A percentile compares a stretch with the other conserved stretches of the same genome.
phyloP scores from a whole-genome alignment of 1,284 basidiomycete genomes.

The Sphaerobolus stellatus region DNA sequence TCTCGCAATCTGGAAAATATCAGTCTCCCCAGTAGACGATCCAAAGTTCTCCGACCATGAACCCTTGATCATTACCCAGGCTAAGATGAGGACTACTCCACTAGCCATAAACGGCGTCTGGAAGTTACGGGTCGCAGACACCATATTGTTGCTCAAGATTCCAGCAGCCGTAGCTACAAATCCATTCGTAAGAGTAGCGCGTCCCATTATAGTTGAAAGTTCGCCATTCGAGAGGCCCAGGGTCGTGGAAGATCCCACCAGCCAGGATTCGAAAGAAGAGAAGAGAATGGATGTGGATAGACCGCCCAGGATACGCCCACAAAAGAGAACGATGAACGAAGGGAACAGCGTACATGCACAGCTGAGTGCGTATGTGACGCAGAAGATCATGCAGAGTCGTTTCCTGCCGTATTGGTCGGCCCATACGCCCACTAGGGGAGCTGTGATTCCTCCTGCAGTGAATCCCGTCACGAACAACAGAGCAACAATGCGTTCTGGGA shows the following conservation, averaged over 20 bases:
- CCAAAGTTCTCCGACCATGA: constrained; percentile 72
- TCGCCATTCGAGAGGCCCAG: constrained; percentile 53
- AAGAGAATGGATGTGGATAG: constrained; percentile 73
- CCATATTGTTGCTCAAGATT: constrained; percentile 61
- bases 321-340: constrained; percentile 54
- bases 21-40: constrained; percentile 38
- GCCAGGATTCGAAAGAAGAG: constrained; percentile 74
- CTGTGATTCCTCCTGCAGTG: constrained; percentile 62
- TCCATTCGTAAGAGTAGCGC: constrained; percentile 69
- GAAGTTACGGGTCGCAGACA: constrained; percentile 45
- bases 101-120: constrained; percentile 66
- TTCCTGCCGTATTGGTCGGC: constrained; percentile 76
- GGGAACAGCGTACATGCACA: constrained; percentile 59
- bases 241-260: constrained; percentile 58
- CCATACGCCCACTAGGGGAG: constrained; percentile 71
- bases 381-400: constrained; percentile 64
- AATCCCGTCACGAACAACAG: constrained; percentile 73
- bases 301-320: constrained; percentile 64
- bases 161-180: constrained; percentile 67
- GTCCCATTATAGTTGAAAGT: constrained; percentile 67
- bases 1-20: constrained; percentile 53
- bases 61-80: constrained; percentile 54
- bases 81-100: constrained; percentile 51
- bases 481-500: constrained; percentile 63
- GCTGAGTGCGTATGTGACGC: constrained; percentile 57